Evolutionary conservation across 1,284 basidiomycete species (phyloP).

Genomic region (Heliocybe sulcata): DNA sequence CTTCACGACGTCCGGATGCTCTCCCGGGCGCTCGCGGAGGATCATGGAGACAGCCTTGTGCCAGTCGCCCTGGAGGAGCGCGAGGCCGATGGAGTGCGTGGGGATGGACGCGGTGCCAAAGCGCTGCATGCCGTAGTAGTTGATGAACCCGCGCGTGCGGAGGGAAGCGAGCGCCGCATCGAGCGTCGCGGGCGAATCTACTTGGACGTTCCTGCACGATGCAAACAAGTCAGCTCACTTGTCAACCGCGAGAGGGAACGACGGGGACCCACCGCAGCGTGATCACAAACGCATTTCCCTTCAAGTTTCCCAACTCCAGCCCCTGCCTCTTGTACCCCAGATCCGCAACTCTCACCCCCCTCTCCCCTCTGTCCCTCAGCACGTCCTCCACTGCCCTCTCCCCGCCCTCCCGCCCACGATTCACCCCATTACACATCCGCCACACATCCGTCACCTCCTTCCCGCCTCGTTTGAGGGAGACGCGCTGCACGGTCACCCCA

Average conservation of each 20-base stretch:
- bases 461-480: conserved; percentile 75
- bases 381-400: conserved; percentile 52
- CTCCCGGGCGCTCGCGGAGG: conserved; percentile 76
- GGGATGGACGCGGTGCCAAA: conserved; percentile 97
- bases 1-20: conserved; percentile 79
- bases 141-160: conserved; percentile 88
- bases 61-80: conserved; percentile 87
- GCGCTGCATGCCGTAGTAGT: conserved; percentile 99
- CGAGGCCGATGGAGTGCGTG: conserved; percentile 90
- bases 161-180: conserved; percentile 77
- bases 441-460: conserved; percentile 84
- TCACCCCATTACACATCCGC: conserved; percentile 70
- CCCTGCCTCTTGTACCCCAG: conserved; percentile 76
- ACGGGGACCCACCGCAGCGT: conserved; percentile 65
- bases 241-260: conserved; percentile 6
- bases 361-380: conserved; percentile 72
- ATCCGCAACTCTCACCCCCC: conserved; percentile 87
- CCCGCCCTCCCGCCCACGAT: conserved; percentile 51
- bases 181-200: conserved; percentile 64
- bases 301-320: conserved; percentile 90
- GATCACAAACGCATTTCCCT: conserved; percentile 94
- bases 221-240: too few species aligned
- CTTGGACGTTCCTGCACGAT: conserved; percentile 75
- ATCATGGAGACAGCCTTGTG: conserved; percentile 80
- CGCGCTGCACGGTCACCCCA: conserved; percentile 91